Evolutionary conservation across 805 yeast species (phyloP).

Genomic region (Wickerhamia fluorescens): DNA sequence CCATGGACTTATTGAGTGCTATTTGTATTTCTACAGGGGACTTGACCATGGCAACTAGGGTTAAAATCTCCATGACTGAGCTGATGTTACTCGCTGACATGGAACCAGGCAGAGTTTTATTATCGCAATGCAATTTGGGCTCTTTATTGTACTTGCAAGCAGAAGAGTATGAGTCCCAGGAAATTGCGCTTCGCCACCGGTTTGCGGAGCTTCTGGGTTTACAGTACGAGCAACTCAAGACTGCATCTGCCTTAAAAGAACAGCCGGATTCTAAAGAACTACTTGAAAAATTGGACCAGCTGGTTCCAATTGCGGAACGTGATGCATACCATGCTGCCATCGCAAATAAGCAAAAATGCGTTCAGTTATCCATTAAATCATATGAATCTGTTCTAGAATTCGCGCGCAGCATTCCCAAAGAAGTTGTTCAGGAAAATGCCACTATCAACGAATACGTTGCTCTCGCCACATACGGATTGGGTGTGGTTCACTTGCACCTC

Average conservation of each 20-base stretch:
- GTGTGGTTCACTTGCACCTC: constrained; percentile 64
- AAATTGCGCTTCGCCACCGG: constrained; percentile 20
- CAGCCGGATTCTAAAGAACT: no score
- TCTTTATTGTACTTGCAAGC: constrained; percentile 62
- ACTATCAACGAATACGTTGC: constrained; percentile 61
- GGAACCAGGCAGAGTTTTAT: constrained; percentile 54
- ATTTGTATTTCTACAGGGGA: constrained; percentile 66
- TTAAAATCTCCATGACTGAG: constrained; percentile 57
- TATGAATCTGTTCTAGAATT: constrained; percentile 29
- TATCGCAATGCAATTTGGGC: constrained; percentile 65
- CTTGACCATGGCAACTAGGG: constrained; percentile 49
- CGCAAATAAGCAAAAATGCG: constrained; percentile 16
- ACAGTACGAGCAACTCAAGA: constrained; percentile 12
- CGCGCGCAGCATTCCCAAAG: constrained; percentile 21
- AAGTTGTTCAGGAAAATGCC: constrained; percentile 12
- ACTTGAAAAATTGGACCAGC: no score
- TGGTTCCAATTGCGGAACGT: constrained; percentile 21
- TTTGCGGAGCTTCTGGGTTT: constrained; percentile 20
- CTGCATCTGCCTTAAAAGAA: constrained; percentile 5
- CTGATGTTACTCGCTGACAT: constrained; percentile 71
- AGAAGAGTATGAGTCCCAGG: constrained; percentile 51
- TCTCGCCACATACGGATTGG: constrained; percentile 77
- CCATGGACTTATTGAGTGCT: constrained; percentile 71
- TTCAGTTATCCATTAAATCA: constrained; percentile 24
- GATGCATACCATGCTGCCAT: constrained; percentile 12